Conservation (phyloP, 768 basidiomycete species). For the Rubroboletus satanas region DNA sequence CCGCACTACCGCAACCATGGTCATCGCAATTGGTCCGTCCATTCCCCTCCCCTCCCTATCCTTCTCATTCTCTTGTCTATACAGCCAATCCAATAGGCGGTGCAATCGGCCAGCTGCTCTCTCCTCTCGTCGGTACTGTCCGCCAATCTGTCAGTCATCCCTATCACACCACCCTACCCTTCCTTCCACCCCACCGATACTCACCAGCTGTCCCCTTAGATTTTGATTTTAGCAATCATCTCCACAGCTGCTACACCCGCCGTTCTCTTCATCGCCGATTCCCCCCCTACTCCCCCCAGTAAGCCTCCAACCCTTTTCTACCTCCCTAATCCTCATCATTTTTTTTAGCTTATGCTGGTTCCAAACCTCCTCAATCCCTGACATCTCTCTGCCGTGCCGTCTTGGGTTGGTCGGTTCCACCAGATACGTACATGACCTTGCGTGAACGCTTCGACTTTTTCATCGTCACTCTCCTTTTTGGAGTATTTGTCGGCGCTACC, state of each 20-base stretch:
- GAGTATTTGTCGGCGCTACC: conserved; percentile 59
- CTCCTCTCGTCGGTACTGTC: conserved; percentile 54
- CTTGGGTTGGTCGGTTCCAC: conserved; percentile 39
- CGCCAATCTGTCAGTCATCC: conserved; percentile 54
- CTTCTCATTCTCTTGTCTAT: not conserved
- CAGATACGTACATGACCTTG: conserved; percentile 52
- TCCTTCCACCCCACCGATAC: not conserved
- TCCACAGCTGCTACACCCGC: conserved; percentile 59
- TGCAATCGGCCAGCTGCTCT: conserved; percentile 69
- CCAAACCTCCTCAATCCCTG: conserved; percentile 54
- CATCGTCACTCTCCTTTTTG: conserved; percentile 58
- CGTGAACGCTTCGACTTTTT: conserved; percentile 70
- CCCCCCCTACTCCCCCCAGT: conserved; percentile 82
- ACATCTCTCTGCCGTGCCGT: conserved; percentile 52
- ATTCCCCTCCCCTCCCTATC: not conserved
- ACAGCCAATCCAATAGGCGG: conserved; percentile 71
- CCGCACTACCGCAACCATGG: conserved; percentile 75
- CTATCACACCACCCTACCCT: not conserved
- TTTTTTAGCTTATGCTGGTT: conserved; percentile 58
- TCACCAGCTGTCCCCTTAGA: conserved; percentile 35
- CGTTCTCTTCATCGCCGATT: conserved; percentile 52
- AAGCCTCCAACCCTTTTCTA: conserved; percentile 12
- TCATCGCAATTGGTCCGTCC: conserved; percentile 42
- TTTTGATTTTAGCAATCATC: conserved; percentile 68
- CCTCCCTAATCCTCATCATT: not conserved